Evolutionary conservation across 768 basidiomycete species (phyloP).

Genomic region (Kwoniella europaea): DNA sequence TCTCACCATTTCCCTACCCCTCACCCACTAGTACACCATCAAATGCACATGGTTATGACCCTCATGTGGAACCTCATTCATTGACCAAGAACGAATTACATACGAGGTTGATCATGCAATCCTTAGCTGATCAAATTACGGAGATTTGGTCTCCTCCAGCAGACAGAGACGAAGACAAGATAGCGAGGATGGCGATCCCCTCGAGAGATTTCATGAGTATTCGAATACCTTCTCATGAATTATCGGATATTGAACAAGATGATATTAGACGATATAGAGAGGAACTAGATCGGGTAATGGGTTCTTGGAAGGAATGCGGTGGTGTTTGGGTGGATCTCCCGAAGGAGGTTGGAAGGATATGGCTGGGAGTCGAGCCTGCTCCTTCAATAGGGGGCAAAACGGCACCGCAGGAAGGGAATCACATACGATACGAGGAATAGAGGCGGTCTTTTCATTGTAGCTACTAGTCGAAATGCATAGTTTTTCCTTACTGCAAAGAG

Average conservation of each 20-base stretch:
- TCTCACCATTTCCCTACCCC: slow-evolving; percentile 44
- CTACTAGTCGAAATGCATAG: neutral
- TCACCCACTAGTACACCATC: slow-evolving; percentile 22
- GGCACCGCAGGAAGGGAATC: slow-evolving; percentile 1
- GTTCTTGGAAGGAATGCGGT: slow-evolving; percentile 35
- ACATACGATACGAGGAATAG: slow-evolving; percentile 1
- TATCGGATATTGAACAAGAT: slow-evolving; percentile 35
- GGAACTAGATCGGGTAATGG: slow-evolving; percentile 28
- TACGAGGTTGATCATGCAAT: slow-evolving; percentile 50
- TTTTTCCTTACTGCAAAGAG: neutral
- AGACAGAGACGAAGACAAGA: neutral
- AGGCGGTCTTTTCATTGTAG: neutral
- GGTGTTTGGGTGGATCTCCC: slow-evolving; percentile 30
- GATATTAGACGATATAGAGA: slow-evolving; percentile 18
- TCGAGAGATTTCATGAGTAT: slow-evolving; percentile 54
- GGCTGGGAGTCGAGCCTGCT: slow-evolving; percentile 16
- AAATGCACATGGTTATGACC: slow-evolving; percentile 16
- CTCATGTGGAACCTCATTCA: slow-evolving; percentile 26
- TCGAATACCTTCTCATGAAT: slow-evolving; percentile 48
- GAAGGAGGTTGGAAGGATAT: slow-evolving; percentile 5
- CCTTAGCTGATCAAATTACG: slow-evolving; percentile 50
- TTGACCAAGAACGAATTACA: slow-evolving; percentile 49
- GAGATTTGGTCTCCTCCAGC: slow-evolving; percentile 32
- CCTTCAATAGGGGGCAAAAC: neutral
- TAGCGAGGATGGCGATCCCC: slow-evolving; percentile 34